A percentile compares a stretch with the other conserved stretches of the same genome.
Evolutionary conservation across 768 basidiomycete species (phyloP).

Genomic region (Leccinum uliginosum): DNA sequence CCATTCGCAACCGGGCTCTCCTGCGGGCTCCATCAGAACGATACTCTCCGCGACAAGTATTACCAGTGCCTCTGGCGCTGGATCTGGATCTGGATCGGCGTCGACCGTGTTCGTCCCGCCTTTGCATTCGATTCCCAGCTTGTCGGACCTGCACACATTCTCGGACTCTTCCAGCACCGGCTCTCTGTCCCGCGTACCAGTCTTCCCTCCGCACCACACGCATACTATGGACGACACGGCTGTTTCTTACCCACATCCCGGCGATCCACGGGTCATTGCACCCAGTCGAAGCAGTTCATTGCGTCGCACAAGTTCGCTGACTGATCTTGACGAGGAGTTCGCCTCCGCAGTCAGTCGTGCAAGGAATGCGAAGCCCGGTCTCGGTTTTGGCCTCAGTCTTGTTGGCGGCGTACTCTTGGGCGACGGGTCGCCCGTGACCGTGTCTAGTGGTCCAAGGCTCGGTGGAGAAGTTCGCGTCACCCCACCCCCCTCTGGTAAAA

Average conservation of each 20-base stretch:
- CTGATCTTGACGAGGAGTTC: slow-evolving; percentile 66
- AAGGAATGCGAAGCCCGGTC: slow-evolving; percentile 38
- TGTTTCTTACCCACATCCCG: slow-evolving; percentile 67
- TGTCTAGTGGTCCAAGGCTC: slow-evolving; percentile 59
- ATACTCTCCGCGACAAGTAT: slow-evolving; percentile 54
- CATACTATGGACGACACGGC: slow-evolving; percentile 73
- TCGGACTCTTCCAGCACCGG: slow-evolving; percentile 39
- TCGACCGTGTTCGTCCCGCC: slow-evolving; percentile 79
- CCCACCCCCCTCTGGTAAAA: slow-evolving; percentile 41
- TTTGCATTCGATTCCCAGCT: slow-evolving; percentile 62
- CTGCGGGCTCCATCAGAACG: slow-evolving; percentile 60
- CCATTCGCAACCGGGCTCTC: slow-evolving; percentile 41
- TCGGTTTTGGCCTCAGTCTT: slow-evolving; percentile 43
- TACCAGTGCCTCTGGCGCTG: slow-evolving; percentile 30
- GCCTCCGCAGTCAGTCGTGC: slow-evolving; percentile 41
- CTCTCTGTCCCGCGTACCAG: slow-evolving; percentile 39
- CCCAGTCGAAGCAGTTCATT: slow-evolving; percentile 58
- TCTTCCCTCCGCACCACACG: slow-evolving; percentile 54
- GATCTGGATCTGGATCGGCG: slow-evolving; percentile 54
- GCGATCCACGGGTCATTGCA: slow-evolving; percentile 69
- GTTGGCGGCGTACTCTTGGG: slow-evolving; percentile 38
- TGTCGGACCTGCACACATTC: slow-evolving; percentile 56
- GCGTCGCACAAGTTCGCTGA: slow-evolving; percentile 68
- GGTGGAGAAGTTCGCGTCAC: slow-evolving; percentile 40
- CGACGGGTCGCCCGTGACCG: slow-evolving; percentile 64